Base-by-base conservation (phyloP, 73 alveolate species). In the Tetrahymena malaccensis region DNA sequence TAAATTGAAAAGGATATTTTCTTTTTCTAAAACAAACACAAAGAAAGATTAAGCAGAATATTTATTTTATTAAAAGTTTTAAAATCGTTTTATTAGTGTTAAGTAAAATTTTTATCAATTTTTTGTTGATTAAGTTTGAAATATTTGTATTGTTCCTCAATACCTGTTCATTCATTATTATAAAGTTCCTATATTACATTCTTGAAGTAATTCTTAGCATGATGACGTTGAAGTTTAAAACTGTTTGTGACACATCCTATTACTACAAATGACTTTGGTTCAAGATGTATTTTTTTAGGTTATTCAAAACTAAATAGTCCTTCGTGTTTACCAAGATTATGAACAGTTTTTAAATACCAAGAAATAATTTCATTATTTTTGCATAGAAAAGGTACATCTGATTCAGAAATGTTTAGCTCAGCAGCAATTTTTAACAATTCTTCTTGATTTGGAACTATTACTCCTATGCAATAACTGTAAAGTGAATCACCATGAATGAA, bases 401-500 rank as follows among this genome's bases (percentile, higher is more conserved):
- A 25, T 70, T 70, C 97, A n/a, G 33, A 34, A 2, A 96, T 94
- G 3, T 83, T 89, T 35, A 95, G 37, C 37, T 56, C 84, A 15
- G 93, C 31, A 34, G 95, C 97, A 19, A 43, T 97, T 94, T 97
- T 97, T 33, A 96, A 97, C 85, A 96, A 95, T 34, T 19, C 94
- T 5, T 97, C 98, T 10, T 58, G 85, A 25, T 97, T 97, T 19
- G 99, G 99, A 34, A 98, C 98, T 22, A 98, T 98, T 43, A 98
- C 94, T 35, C 98, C 99, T 1, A 98, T 97, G 22, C 96, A 94
- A 85, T 57, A 94, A 55, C 96, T 95, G 96, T 97, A 94, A 93
- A 98, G 96, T 3, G 99, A 96, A 94, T 98, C 99, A 31, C 99
- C 99, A 95, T 98, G 97, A 22, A 98, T 98, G 55, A 96, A 99